Base-by-base conservation (phyloP, 352 stramenopile genomes). In the Phytophthora fragariae region DNA sequence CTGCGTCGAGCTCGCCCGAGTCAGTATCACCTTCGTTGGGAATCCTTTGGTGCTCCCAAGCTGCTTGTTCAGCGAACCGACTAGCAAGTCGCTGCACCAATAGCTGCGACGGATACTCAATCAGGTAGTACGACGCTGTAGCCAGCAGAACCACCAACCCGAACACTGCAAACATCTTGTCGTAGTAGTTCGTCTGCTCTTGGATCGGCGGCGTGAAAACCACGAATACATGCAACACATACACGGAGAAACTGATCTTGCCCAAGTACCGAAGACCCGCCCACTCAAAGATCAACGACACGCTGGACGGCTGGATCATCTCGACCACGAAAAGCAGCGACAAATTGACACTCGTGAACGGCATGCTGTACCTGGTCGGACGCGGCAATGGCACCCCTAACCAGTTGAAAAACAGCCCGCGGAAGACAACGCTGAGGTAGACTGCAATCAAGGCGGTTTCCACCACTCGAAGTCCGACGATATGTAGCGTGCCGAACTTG, bases 161-260 rank as follows among this genome's bases (percentile, higher is more conserved):
- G 46, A 65, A 57, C 3, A 65, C 46, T 5, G 59, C 9, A 24
- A 66, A 50, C 31, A 33, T 58, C 47, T 58, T 57, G 60, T 66
- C 47, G n/a, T 58, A 66, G 31, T 58, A 52, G 5, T 52, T 53
- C 3, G 19, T 41, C 19, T 66, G 6, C 31, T 66, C 27, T 7
- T 47, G 41, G 33, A 62, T 62, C 10, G 33, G 14, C 17, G 62
- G 62, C 9, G 49, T 64, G 35, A 44, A 60, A 29, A 75, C 54
- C 57, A 88, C 78, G 24, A 85, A 88, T 19, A 59, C 77, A 33
- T 83, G 76, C 11, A 81, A 55, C 60, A 83, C 17, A 19, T 83
- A 83, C 29, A 80, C 71, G 7, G 76, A 83, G 58, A 72, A 83
- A 50, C 76, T 83, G 47, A 83, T 68, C 61, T 83, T 80, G 54